These are phyloP conservation scores for Colletotrichum liaoningense DNA, from an alignment of 2,329 filamentous ascomycete species.

Conservation along the genomic window DNA sequence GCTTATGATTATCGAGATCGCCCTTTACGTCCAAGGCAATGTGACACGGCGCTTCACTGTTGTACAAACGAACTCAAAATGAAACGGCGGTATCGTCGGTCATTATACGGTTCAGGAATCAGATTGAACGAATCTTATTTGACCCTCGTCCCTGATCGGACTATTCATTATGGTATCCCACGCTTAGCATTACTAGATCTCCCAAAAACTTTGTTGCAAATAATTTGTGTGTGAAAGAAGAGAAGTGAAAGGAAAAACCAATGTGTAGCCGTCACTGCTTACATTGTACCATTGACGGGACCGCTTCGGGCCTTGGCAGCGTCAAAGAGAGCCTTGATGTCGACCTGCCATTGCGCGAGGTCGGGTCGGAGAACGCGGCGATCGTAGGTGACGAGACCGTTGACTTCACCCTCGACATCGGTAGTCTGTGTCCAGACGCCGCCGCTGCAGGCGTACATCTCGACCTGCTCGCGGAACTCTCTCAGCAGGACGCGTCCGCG, in stretches of 20 bases:
- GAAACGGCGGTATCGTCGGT: conserved; percentile 8
- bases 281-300: conserved; percentile 20
- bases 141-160: conserved; percentile 26
- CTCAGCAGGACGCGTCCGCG: conserved; percentile 69
- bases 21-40: not conserved
- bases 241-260: not conserved
- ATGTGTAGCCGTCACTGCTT: conserved; percentile 13
- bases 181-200: conserved; percentile 28
- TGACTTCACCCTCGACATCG: conserved; percentile 80
- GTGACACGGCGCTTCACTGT: not conserved
- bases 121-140: conserved; percentile 22
- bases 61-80: not conserved
- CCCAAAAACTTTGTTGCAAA: not conserved
- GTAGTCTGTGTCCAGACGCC: conserved; percentile 81
- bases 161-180: conserved; percentile 17
- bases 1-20: not conserved
- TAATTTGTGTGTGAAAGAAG: not conserved
- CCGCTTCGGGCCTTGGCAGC: conserved; percentile 53
- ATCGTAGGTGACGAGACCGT: conserved; percentile 78
- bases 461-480: conserved; percentile 71
- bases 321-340: conserved; percentile 70
- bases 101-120: conserved; percentile 11
- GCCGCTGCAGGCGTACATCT: conserved; percentile 71
- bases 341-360: conserved; percentile 66
- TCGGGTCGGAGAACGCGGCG: conserved; percentile 69